Conservation (phyloP, 495 filamentous ascomycete genomes). For the Ascodesmis nigricans region DNA sequence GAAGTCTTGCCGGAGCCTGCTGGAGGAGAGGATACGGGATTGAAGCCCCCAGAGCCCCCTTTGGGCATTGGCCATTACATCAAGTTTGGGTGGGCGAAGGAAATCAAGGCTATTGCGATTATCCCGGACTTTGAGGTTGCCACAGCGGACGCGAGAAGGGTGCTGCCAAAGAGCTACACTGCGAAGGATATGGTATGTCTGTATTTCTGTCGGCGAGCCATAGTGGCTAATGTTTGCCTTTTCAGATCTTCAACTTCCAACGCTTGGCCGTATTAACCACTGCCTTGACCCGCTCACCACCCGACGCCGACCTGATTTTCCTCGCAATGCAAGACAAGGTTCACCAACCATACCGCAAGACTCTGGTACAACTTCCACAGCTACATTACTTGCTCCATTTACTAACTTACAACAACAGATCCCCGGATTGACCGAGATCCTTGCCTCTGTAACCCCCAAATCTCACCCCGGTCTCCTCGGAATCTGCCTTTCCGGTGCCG, state of each 20-base stretch:
- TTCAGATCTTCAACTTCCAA: slow-evolving; percentile 76
- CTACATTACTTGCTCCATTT: not conserved
- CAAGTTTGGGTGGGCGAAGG: slow-evolving; percentile 73
- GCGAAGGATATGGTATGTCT: slow-evolving; percentile 53
- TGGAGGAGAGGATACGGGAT: slow-evolving; percentile 70
- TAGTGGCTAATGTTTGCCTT: not conserved
- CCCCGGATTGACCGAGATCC: slow-evolving; percentile 73
- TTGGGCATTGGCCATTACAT: slow-evolving; percentile 76
- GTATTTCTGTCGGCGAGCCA: not conserved
- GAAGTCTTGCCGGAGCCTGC: slow-evolving; percentile 75
- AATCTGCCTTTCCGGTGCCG: slow-evolving; percentile 81
- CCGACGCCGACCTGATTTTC: slow-evolving; percentile 82
- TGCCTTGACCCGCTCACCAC: slow-evolving; percentile 66
- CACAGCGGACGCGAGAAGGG: slow-evolving; percentile 65
- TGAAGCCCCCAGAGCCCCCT: slow-evolving; percentile 67
- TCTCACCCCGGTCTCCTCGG: slow-evolving; percentile 73
- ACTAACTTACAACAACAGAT: slow-evolving; percentile 26
- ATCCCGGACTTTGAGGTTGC: slow-evolving; percentile 86
- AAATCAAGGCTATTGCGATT: slow-evolving; percentile 86
- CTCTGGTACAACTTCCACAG: slow-evolving; percentile 25
- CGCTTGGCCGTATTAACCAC: slow-evolving; percentile 69
- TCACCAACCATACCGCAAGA: slow-evolving; percentile 82
- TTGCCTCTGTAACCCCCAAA: slow-evolving; percentile 61
- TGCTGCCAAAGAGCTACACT: slow-evolving; percentile 54
- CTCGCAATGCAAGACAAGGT: slow-evolving; percentile 94